Evolutionary conservation across 306 rosid species (phyloP), one percentile per base, ranked within the genome.

Genomic region (Trifolium dubium): DNA sequence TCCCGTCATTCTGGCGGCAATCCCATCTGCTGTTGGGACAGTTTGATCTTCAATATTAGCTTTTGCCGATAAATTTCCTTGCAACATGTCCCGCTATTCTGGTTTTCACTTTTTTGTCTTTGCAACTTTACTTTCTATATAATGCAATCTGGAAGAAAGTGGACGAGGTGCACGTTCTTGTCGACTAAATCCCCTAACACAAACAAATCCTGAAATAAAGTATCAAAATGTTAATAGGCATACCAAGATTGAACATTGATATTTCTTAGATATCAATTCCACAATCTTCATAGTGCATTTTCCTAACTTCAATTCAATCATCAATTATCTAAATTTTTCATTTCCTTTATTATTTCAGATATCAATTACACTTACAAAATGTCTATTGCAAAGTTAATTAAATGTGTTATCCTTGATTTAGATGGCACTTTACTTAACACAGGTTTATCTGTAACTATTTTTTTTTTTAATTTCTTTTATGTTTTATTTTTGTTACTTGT

Each of bases 111-210:
- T 83, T 82, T 59, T 76, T 15, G 68, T 75, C 81, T 70, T 76
- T 49, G 66, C 82, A 85, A 74, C 32, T 82, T 81, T 91, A 85
- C 89, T 93, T 56, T 88, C 87, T 65, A 88, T 82, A 72, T 54
- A 81, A 83, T 91, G 98, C 64, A 94, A 83, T 74, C 97, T 85
- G 74, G 87, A 77, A 50, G 11, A 46, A 47, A 93, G 83, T 23
- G 98, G 97, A 12, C 96, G 90, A 0, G 98, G 98, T 19, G 83
- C 82, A 0, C 90, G 80, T 10, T 69, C 46, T 76, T 87, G 74
- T 53, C 76, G 91, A 77, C 91, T 95, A 78, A 91, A 94, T 70
- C 96, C 98, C 69, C 98, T 91, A 13, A 94, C 96, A 60, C 98
- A 94, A 56, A 94, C 90, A 83, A 81, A 91, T 23, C 98, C 97